Evolutionary conservation across 371 early-diverging fungal species (phyloP), one percentile per base, ranked within the genome.

Genomic region (Rhizomucor pusillus): DNA sequence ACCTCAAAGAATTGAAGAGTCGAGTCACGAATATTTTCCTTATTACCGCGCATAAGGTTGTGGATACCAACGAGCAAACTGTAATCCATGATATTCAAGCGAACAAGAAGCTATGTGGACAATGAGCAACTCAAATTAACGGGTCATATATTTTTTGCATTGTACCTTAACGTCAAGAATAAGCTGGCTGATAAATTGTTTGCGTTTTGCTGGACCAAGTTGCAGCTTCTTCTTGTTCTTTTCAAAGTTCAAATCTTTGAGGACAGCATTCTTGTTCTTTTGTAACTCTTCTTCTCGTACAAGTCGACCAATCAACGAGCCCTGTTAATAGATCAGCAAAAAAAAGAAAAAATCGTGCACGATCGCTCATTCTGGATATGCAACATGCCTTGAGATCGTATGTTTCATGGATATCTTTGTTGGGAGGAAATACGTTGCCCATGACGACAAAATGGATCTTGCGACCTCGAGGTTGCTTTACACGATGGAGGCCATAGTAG

Each of bases 391-490:
- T 98, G 53, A 98, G 74, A 66, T 98, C 99, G 63, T 91, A 98
- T 20, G 88, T 90, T 67, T 94, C 94, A 64, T 98, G 98, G 46
- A 98, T 93, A 73, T 97, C 97, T 75, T 92, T 90, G 77, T 91
- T 90, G 3, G 97, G 89, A 5, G 99, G 98, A 68, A 97, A 93
- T 12, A 98, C 91, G 65, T 98, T 98, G 64, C 92, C 92, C 99
- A 98, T 98, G 51, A 98, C 97, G 14, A 98, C 94, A 73, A 98
- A 98, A 71, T 98, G 95, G 50, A 98, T 93, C 71, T 96, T 96
- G 39, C 85, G 80, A 44, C 91, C 88, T 33, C 89, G 90, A 16
- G 97, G 96, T 39, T 93, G 74, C 74, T 95, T 96, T 51, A 98
- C 93, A 56, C 99, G 86, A 66, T 97, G 97, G 34, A 98, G 75